Conservation (phyloP, 2,329 filamentous ascomycete species). For the Dactylellina sp. region DNA sequence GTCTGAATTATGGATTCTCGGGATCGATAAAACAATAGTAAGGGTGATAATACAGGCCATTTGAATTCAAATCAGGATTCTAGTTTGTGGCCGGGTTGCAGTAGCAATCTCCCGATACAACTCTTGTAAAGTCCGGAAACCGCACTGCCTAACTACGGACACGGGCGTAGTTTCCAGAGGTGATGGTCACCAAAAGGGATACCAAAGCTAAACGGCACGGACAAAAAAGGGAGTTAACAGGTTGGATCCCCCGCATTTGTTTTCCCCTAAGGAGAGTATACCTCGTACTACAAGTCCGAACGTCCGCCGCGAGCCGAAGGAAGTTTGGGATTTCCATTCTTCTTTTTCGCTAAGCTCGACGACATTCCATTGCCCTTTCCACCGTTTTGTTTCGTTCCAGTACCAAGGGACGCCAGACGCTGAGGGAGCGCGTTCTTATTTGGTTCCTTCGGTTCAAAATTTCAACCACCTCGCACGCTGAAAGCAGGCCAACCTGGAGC, state of each 20-base stretch:
- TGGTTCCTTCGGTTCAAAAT: slow-evolving; percentile 46
- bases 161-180: background rate
- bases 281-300: background rate
- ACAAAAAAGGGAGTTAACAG: slow-evolving; percentile 5
- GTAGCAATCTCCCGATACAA: slow-evolving; percentile 32
- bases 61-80: slow-evolving; percentile 22
- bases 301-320: slow-evolving; percentile 4
- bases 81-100: background rate
- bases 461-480: slow-evolving; percentile 29
- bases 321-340: slow-evolving; percentile 19
- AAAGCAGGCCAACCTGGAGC: background rate
- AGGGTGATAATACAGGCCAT: slow-evolving; percentile 34
- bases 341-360: slow-evolving; percentile 11
- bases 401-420: slow-evolving; percentile 34
- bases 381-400: slow-evolving; percentile 23
- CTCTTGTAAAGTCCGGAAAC: slow-evolving; percentile 1
- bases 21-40: slow-evolving; percentile 14
- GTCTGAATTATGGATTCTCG: background rate
- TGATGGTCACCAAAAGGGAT: too few species aligned
- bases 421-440: slow-evolving; percentile 32
- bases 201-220: too few species aligned
- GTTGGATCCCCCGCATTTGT: slow-evolving; percentile 41
- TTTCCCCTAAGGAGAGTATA: background rate
- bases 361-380: too few species aligned
- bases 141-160: background rate